Percentiles rank a stretch among this genome's conserved stretches.
Conservation (phyloP, 1,284 basidiomycete species). For the Phellinidium pouzarii region DNA sequence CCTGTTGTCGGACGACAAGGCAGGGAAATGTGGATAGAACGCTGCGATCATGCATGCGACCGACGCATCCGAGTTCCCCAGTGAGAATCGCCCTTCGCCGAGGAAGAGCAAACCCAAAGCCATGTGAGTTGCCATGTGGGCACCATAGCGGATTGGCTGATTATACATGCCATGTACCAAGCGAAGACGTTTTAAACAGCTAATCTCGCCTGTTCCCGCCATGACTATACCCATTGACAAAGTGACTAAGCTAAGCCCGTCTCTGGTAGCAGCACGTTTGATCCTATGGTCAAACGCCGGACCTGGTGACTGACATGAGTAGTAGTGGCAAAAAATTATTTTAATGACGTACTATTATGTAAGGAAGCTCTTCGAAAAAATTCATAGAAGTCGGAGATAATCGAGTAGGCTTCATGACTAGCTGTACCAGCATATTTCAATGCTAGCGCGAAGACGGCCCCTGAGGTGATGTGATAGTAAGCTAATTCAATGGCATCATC, state of each 20-base stretch:
- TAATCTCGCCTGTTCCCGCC: conserved; percentile 94
- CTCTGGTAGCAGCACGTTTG: conserved; percentile 79
- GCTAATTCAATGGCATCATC: conserved; percentile 81
- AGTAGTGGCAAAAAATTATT: background rate
- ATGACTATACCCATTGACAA: conserved; percentile 87
- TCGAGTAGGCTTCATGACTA: conserved; percentile 76
- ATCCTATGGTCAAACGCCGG: conserved; percentile 80
- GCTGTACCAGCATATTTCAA: conserved; percentile 94
- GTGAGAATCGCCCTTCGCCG: conserved; percentile 87
- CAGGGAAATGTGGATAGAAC: conserved; percentile 86
- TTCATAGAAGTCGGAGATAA: conserved; percentile 79
- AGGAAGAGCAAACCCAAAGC: conserved; percentile 91
- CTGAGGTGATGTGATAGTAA: conserved; percentile 85
- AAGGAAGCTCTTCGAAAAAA: conserved; percentile 65
- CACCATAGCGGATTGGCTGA: conserved; percentile 77
- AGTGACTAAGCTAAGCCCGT: conserved; percentile 83
- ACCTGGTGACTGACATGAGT: conserved; percentile 35
- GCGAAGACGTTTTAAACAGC: conserved; percentile 82
- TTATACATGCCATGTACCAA: conserved; percentile 90
- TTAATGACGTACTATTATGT: conserved; percentile 44
- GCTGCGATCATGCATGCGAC: conserved; percentile 86
- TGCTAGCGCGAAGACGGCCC: conserved; percentile 86
- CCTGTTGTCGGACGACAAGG: conserved; percentile 79
- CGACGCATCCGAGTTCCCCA: conserved; percentile 88
- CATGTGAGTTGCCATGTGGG: conserved; percentile 88